These are phyloP conservation scores for Sisymbrium irio DNA, from an alignment of 345 rosid genomes.

Conservation along the genomic window DNA sequence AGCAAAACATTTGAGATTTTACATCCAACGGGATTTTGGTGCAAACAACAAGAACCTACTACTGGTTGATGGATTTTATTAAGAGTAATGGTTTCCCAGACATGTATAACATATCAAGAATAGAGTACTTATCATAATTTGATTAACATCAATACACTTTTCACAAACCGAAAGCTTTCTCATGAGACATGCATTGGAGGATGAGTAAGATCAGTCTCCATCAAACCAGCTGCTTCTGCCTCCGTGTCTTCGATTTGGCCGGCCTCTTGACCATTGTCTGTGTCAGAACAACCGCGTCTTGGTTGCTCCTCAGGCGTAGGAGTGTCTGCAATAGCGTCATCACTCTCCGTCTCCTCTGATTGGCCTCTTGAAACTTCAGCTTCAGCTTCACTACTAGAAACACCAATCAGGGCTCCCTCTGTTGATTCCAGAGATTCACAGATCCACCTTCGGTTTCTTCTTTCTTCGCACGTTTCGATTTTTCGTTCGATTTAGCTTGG, in stretches of 20 bases:
- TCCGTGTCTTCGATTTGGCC: conserved; percentile 79
- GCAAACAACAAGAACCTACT: neutral
- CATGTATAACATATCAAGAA: no score
- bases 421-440: conserved; percentile 40
- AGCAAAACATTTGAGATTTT: neutral
- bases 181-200: conserved; percentile 16
- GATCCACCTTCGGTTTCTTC: conserved; percentile 61
- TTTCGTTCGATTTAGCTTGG: conserved; percentile 83
- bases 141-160: neutral
- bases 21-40: neutral
- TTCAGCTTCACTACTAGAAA: conserved; percentile 61
- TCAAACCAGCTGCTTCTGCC: conserved; percentile 64
- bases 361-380: conserved; percentile 62
- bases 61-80: neutral
- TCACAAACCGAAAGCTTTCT: neutral
- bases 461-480: conserved; percentile 84
- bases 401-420: conserved; percentile 69
- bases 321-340: conserved; percentile 48
- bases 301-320: conserved; percentile 71
- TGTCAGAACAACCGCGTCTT: conserved; percentile 72
- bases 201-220: conserved; percentile 28
- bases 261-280: conserved; percentile 67
- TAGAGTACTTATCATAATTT: neutral
- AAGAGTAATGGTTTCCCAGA: neutral
- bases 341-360: conserved; percentile 62